These are phyloP conservation scores for Marasmius tenuissimus DNA, from an alignment of 1,284 basidiomycete species.

Conservation along the genomic window DNA sequence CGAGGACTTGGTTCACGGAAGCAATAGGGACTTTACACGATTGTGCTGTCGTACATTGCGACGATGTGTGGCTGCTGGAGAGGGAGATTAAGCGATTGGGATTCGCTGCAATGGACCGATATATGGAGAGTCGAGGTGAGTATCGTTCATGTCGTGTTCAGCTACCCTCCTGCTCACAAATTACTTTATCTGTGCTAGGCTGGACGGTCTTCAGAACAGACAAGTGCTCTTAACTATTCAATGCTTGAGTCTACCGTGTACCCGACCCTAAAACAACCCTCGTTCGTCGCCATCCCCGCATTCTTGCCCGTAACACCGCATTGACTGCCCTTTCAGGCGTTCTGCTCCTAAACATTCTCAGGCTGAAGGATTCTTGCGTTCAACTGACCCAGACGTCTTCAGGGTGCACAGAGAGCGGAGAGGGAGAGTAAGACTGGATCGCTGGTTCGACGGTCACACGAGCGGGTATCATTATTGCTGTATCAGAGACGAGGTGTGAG, in stretches of 20 bases:
- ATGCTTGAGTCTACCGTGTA: not conserved
- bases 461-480: too few relatives aligned
- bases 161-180: not conserved
- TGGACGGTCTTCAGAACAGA: conserved; percentile 18
- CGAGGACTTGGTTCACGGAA: conserved; percentile 45
- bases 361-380: too few relatives aligned
- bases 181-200: conserved; percentile 10
- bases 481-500: not conserved
- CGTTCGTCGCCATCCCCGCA: not conserved
- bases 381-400: too few relatives aligned
- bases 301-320: too few relatives aligned
- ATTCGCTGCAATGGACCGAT: conserved; percentile 46
- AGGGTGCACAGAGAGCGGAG: too few relatives aligned
- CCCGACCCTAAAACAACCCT: not conserved
- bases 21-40: conserved; percentile 44
- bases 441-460: too few relatives aligned
- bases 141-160: conserved; percentile 1
- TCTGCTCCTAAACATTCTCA: too few relatives aligned
- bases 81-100: conserved; percentile 42
- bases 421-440: too few relatives aligned
- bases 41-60: conserved; percentile 43
- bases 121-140: conserved; percentile 42
- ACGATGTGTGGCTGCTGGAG: conserved; percentile 45
- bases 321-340: too few relatives aligned
- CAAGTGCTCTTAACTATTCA: conserved; percentile 13